Evolutionary conservation across 225 moss, liverwort and hornwort species (phyloP).

Genomic region (Lunularia cruciata): DNA sequence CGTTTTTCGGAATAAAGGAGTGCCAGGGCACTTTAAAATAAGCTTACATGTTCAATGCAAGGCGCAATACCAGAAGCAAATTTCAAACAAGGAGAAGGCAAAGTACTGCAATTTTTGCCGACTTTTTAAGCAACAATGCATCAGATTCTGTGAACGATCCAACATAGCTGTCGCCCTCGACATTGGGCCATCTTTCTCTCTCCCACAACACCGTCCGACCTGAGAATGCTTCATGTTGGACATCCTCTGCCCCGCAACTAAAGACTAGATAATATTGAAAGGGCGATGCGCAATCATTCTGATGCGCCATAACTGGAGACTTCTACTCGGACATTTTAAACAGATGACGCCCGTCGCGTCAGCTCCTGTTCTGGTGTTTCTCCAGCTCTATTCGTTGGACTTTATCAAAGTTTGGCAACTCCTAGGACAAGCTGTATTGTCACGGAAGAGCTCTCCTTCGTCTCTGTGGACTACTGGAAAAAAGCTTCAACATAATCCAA

Average conservation of each 20-base stretch:
- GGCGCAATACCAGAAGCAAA: neutral
- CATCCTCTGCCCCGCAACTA: constrained; percentile 9
- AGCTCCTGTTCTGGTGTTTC: constrained; percentile 7
- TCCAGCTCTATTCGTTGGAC: constrained; percentile 1
- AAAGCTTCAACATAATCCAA: constrained; percentile 6
- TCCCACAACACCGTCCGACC: constrained; percentile 4
- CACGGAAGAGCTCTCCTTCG: neutral
- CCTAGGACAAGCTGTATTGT: neutral
- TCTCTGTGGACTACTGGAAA: neutral
- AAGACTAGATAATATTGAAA: neutral
- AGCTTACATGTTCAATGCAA: neutral
- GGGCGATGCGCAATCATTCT: neutral
- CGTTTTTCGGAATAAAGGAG: neutral
- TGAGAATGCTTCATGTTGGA: neutral
- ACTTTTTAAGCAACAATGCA: constrained; percentile 6
- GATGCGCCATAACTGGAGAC: neutral
- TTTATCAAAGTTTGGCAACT: too few relatives aligned
- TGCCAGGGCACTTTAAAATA: neutral
- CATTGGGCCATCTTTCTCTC: constrained; percentile 8
- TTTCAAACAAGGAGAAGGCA: neutral
- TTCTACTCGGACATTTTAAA: neutral
- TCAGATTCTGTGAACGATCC: neutral
- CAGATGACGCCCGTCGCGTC: neutral
- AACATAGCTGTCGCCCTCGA: neutral
- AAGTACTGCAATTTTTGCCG: constrained; percentile 3